phyloP scores from a whole-genome alignment of 352 stramenopile species.

The Phytophthora aleatoria region DNA sequence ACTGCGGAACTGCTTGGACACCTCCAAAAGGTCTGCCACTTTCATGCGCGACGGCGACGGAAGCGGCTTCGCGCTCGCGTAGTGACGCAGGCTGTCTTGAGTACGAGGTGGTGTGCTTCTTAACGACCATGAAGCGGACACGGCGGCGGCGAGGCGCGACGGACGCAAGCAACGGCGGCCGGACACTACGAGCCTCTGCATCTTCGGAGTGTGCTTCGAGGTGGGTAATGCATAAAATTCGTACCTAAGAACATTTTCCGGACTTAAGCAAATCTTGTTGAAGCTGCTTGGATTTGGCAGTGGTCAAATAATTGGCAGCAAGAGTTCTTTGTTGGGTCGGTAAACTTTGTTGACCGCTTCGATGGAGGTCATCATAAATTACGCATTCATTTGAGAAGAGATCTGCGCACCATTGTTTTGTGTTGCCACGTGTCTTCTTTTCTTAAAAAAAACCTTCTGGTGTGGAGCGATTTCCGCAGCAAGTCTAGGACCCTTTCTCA shows the following conservation, averaged over 20 bases:
- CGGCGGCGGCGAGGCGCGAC: not conserved
- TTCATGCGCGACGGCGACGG: conserved; percentile 53
- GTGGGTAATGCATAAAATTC: conserved; percentile 7
- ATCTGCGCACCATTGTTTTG: no score
- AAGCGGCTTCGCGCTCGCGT: conserved; percentile 28
- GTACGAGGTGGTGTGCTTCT: no score
- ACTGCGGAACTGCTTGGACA: conserved; percentile 73
- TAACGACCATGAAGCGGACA: conserved; percentile 2
- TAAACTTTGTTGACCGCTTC: no score
- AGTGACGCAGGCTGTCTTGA: conserved; percentile 6
- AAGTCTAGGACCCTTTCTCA: no score
- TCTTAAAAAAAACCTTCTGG: no score
- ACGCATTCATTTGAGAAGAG: no score
- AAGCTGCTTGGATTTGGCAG: conserved; percentile 10
- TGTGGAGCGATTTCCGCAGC: no score
- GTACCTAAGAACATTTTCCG: not conserved
- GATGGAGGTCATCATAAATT: no score
- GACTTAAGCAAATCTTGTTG: conserved; percentile 6
- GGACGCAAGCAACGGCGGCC: conserved; percentile 21
- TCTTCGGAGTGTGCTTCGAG: conserved; percentile 4
- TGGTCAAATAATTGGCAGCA: no score
- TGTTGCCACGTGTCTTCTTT: no score
- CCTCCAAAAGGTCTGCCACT: conserved; percentile 71
- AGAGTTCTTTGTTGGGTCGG: no score
- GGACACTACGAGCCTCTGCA: conserved; percentile 17